These are phyloP conservation scores for Suillus subaureus DNA, from an alignment of 768 basidiomycete species.

Conservation along the genomic window DNA sequence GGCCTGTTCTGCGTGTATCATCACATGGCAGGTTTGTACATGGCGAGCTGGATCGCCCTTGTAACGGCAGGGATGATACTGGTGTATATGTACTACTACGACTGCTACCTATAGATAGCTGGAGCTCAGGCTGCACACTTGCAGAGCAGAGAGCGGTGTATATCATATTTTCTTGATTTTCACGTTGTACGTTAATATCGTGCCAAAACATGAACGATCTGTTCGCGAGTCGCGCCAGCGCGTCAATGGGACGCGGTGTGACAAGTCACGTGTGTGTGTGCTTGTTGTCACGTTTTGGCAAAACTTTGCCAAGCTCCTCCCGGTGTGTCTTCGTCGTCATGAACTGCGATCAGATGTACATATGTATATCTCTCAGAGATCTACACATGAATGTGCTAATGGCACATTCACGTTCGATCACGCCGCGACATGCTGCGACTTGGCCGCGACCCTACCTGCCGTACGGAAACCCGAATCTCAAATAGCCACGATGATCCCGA, in stretches of 20 bases:
- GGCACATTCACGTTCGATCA: not conserved
- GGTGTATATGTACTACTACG: slow-evolving; percentile 6
- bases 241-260: slow-evolving; percentile 33
- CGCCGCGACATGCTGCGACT: not conserved
- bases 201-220: slow-evolving; percentile 1
- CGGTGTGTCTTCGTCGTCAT: not conserved
- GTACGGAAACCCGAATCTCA: not conserved
- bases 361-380: not conserved
- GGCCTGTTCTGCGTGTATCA: not conserved
- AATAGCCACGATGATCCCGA: not conserved
- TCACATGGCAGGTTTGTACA: slow-evolving; percentile 20
- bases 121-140: not conserved
- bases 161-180: slow-evolving; percentile 25
- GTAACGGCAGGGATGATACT: not conserved
- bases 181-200: not conserved
- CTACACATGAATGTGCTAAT: not conserved
- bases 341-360: not conserved
- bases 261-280: slow-evolving; percentile 28
- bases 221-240: slow-evolving; percentile 17
- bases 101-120: not conserved
- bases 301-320: not conserved
- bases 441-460: not conserved
- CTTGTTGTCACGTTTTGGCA: not conserved
- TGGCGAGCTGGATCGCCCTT: slow-evolving; percentile 12
- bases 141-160: slow-evolving; percentile 17